Conservation (phyloP, 495 filamentous ascomycete genomes). For the Glarea lozoyensis region DNA sequence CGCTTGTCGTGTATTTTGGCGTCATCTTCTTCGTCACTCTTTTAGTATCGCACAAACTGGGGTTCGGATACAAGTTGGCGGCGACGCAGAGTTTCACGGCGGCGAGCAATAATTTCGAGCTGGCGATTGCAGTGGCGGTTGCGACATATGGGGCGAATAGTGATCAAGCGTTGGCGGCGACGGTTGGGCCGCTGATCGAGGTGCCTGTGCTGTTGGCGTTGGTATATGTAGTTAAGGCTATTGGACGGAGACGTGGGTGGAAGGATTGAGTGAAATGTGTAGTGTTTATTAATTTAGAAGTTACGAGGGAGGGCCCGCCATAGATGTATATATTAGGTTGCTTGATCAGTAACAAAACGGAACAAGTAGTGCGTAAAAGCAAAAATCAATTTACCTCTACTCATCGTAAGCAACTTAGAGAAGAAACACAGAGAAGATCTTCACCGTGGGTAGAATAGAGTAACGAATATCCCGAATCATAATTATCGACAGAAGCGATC, state of each 20-base stretch:
- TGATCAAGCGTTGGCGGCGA: slow-evolving; percentile 81
- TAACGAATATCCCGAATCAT: too few species aligned
- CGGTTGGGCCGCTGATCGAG: slow-evolving; percentile 85
- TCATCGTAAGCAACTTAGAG: too few species aligned
- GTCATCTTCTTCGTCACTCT: slow-evolving; percentile 67
- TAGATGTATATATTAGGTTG: too few species aligned
- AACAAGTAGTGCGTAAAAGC: too few species aligned
- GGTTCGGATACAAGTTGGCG: slow-evolving; percentile 64
- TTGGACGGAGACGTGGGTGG: slow-evolving; percentile 49
- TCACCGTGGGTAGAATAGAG: too few species aligned
- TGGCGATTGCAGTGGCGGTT: slow-evolving; percentile 87
- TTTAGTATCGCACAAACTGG: slow-evolving; percentile 41
- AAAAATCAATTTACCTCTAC: too few species aligned
- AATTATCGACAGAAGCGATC: too few species aligned
- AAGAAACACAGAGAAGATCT: too few species aligned
- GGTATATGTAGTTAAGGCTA: slow-evolving; percentile 66
- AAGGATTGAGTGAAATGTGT: too few species aligned
- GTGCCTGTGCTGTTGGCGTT: slow-evolving; percentile 73
- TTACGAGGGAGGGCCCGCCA: too few species aligned
- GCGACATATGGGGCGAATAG: slow-evolving; percentile 73
- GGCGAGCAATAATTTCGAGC: slow-evolving; percentile 92
- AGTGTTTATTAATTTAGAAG: too few species aligned
- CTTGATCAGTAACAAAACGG: too few species aligned
- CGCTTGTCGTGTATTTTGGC: slow-evolving; percentile 71
- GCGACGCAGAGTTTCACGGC: slow-evolving; percentile 88